Evolutionary conservation across 2,329 filamentous ascomycete genomes (phyloP), one percentile per base, ranked within the genome.

Genomic region (Botrytis sinoallii): DNA sequence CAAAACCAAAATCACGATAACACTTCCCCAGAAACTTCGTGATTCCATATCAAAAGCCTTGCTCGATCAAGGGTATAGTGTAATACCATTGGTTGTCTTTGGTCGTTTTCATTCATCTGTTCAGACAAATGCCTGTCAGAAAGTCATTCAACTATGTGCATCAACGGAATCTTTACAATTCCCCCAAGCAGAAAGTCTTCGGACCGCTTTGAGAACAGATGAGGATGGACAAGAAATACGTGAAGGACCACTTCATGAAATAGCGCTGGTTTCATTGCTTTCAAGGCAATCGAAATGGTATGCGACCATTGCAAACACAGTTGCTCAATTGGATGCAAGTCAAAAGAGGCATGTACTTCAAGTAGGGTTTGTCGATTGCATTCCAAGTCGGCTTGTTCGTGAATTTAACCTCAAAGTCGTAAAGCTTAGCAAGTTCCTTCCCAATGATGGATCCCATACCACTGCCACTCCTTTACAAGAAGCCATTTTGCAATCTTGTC

Each of bases 321-420:
- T 42, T 29, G 25, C 38, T 44, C 61, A 29, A 29, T n/a, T 44
- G 38, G 61, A 76, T 73, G 76, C 75, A 57, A 55, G 20, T 40
- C 48, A 46, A 46, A 40, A 44, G 55, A 22, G 40, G 20, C 44
- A 52, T 16, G 44, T 35, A 16, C 29, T 48, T 38, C 44, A 48
- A 68, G 29, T 68, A 35, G 44, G 29, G 3, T 38, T 68, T 25
- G n/a, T 52, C 20, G 29, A 68, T 32, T 55, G 65, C 20, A 68
- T 55, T 14, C 44, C 48, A 68, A 64, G 38, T n/a, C 61, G 59
- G 22, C 35, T 66, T 66, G 18, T 71, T 74, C 35, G n/a, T 59
- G 70, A 38, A 68, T 65, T 66, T n/a, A 20, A 52, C 44, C 44
- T 74, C 10, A 40, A 67, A 52, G 57, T 72, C 42, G 25, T 46